Conservation (phyloP, 2,329 filamentous ascomycete species). For the Xylariales sp. region DNA sequence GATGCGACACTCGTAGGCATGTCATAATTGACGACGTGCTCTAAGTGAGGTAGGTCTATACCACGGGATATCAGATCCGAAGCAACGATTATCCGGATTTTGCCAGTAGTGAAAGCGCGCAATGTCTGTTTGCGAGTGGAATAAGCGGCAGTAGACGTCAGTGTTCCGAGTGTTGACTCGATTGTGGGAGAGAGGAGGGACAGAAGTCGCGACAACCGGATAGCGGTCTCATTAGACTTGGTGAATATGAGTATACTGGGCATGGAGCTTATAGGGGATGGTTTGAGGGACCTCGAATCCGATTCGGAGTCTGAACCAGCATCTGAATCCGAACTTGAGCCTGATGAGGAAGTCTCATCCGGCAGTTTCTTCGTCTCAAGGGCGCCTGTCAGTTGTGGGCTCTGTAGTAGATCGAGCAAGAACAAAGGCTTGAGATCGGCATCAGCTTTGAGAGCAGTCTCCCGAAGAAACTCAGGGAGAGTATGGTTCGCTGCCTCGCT, state of each 20-base stretch:
- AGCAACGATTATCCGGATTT: slow-evolving; percentile 72
- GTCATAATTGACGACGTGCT: slow-evolving; percentile 92
- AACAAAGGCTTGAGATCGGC: slow-evolving; percentile 75
- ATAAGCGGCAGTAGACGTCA: slow-evolving; percentile 75
- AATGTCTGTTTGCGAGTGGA: slow-evolving; percentile 64
- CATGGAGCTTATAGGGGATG: slow-evolving; percentile 15
- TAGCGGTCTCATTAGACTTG: slow-evolving; percentile 80
- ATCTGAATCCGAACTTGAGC: slow-evolving; percentile 23
- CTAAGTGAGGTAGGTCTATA: slow-evolving; percentile 73
- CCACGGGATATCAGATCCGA: slow-evolving; percentile 92
- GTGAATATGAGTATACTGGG: slow-evolving; percentile 73
- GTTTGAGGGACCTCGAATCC: slow-evolving; percentile 20
- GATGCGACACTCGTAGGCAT: slow-evolving; percentile 74
- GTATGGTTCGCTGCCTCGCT: slow-evolving; percentile 38
- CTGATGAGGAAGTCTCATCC: slow-evolving; percentile 30
- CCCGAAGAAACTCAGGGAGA: slow-evolving; percentile 59
- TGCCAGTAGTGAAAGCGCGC: slow-evolving; percentile 57
- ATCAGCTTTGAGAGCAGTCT: slow-evolving; percentile 66
- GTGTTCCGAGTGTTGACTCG: slow-evolving; percentile 56
- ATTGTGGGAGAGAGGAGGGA: slow-evolving; percentile 59
- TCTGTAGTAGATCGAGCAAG: slow-evolving; percentile 69
- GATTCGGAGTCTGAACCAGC: slow-evolving; percentile 31
- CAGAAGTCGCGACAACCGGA: slow-evolving; percentile 80
- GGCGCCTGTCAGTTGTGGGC: slow-evolving; percentile 39
- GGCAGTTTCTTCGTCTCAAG: slow-evolving; percentile 15